Conservation (phyloP, 2,329 filamentous ascomycete species). For the Epichloe brachyelytri region DNA sequence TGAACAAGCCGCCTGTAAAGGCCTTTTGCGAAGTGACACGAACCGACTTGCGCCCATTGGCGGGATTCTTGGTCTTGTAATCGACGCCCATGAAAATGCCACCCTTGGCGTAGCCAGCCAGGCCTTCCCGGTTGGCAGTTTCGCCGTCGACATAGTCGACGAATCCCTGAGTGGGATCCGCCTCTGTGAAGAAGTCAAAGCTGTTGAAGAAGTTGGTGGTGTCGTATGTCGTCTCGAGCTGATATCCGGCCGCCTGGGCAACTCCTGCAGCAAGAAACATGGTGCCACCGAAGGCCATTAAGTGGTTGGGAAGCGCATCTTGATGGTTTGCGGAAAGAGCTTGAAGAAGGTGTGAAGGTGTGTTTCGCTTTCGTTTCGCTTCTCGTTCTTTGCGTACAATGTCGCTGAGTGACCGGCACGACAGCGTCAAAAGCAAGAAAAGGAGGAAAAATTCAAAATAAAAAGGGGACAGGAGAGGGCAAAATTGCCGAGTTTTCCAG, state of each 20-base stretch:
- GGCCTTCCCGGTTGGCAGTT: slow-evolving; percentile 42
- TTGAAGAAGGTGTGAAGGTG: background rate
- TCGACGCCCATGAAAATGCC: slow-evolving; percentile 61
- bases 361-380: background rate
- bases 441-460: background rate
- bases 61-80: slow-evolving; percentile 38
- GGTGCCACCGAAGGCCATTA: slow-evolving; percentile 15
- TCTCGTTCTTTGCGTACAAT: background rate
- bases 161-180: slow-evolving; percentile 63
- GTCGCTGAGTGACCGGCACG: slow-evolving; percentile 11
- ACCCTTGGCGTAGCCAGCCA: slow-evolving; percentile 43
- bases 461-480: background rate
- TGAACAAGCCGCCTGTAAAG: slow-evolving; percentile 57
- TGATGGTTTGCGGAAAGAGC: background rate
- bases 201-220: slow-evolving; percentile 40
- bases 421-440: background rate
- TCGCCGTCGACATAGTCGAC: slow-evolving; percentile 52
- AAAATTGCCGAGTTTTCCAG: background rate
- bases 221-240: slow-evolving; percentile 35
- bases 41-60: slow-evolving; percentile 53
- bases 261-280: slow-evolving; percentile 16
- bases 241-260: slow-evolving; percentile 25
- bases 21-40: slow-evolving; percentile 53
- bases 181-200: slow-evolving; percentile 41
- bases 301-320: slow-evolving; percentile 12